These are phyloP conservation scores for Silene vulgaris DNA, from an alignment of 179 eudicot genomes.

Conservation along the genomic window DNA sequence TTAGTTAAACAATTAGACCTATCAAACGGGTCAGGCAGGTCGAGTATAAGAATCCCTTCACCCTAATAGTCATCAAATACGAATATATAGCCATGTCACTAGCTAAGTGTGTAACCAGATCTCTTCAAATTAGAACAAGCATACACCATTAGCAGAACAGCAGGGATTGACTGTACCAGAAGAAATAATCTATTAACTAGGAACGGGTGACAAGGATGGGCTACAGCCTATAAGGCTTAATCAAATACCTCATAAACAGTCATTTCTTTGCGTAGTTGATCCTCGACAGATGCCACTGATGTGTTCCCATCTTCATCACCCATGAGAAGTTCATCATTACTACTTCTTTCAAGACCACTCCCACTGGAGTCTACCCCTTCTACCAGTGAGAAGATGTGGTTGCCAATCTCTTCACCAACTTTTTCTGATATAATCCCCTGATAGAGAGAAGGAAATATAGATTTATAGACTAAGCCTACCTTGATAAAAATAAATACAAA, in stretches of 20 bases:
- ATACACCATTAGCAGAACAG: neutral
- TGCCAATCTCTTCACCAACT: slow-evolving; percentile 42
- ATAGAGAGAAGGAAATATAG: slow-evolving; percentile 18
- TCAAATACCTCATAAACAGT: slow-evolving; percentile 78
- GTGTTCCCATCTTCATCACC: slow-evolving; percentile 84
- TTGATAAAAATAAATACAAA: neutral
- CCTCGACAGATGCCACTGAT: slow-evolving; percentile 81
- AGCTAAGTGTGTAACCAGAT: neutral
- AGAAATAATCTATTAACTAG: neutral
- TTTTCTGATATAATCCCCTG: slow-evolving; percentile 83
- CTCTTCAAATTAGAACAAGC: slow-evolving; percentile 7
- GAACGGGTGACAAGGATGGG: neutral
- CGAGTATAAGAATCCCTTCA: neutral
- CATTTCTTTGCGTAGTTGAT: slow-evolving; percentile 91
- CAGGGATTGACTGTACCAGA: neutral
- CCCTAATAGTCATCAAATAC: neutral
- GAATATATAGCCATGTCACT: neutral
- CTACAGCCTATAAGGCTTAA: neutral
- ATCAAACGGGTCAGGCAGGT: too few relatives aligned
- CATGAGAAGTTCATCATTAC: slow-evolving; percentile 62
- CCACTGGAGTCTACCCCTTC: slow-evolving; percentile 57
- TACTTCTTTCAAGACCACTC: slow-evolving; percentile 39
- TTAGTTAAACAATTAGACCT: too few relatives aligned
- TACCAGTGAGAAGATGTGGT: slow-evolving; percentile 59
- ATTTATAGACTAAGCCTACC: slow-evolving; percentile 7